Conservation (phyloP, 148 eudicot genomes). For the Arbutus unedo region DNA sequence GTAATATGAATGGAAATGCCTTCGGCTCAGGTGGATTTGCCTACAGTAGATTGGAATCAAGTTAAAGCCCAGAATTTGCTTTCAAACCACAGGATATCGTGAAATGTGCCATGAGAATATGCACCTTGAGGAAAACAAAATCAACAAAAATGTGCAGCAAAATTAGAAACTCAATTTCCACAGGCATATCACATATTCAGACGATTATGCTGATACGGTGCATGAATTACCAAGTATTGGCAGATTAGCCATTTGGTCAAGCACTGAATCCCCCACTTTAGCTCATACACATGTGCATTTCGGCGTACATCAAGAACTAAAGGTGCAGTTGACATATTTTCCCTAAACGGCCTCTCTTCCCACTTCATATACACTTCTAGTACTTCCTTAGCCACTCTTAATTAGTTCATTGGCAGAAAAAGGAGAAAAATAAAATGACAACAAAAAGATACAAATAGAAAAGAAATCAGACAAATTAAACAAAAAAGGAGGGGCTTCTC, state of each 20-base stretch:
- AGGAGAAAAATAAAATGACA: background rate
- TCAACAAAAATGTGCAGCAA: background rate
- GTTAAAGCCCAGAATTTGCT: slow-evolving; percentile 16
- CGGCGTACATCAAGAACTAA: background rate
- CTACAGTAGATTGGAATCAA: slow-evolving; percentile 26
- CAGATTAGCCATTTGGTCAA: background rate
- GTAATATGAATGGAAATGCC: slow-evolving; percentile 68
- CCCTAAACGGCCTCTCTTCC: background rate
- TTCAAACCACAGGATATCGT: background rate
- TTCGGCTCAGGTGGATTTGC: slow-evolving; percentile 63
- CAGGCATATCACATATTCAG: background rate
- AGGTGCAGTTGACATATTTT: background rate
- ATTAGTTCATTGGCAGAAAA: background rate
- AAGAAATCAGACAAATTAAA: background rate
- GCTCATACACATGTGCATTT: background rate
- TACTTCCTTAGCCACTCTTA: background rate
- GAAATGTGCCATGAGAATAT: background rate
- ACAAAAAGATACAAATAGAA: background rate
- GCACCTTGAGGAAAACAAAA: slow-evolving; percentile 1
- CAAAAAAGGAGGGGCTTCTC: background rate
- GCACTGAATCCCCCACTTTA: slow-evolving; percentile 1
- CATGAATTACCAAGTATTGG: background rate
- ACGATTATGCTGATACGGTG: background rate
- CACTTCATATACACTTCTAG: slow-evolving; percentile 1
- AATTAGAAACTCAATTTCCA: background rate